phyloP scores from a whole-genome alignment of 2,329 filamentous ascomycete species.

The Exophiala calicioides region DNA sequence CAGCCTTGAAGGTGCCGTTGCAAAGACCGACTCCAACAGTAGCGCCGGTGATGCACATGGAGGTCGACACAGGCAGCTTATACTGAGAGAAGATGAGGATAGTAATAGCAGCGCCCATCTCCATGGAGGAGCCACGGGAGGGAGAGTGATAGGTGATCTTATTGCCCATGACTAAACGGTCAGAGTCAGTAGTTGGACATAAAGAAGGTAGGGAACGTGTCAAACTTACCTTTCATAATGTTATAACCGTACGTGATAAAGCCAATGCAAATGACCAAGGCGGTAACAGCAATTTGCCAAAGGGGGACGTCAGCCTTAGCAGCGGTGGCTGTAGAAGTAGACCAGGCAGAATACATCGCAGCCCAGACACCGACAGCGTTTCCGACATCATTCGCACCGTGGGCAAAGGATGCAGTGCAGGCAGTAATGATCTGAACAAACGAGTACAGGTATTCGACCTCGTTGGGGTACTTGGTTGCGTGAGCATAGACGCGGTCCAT shows the following conservation, averaged over 20 bases:
- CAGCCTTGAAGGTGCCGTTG: slow-evolving; percentile 69
- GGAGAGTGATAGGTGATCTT: slow-evolving; percentile 72
- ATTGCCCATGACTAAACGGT: slow-evolving; percentile 71
- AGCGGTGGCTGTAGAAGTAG: slow-evolving; percentile 60
- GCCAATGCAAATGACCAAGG: slow-evolving; percentile 64
- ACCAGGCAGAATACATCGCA: slow-evolving; percentile 69
- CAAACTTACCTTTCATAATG: slow-evolving; percentile 74
- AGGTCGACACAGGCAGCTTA: slow-evolving; percentile 73
- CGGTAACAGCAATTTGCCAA: slow-evolving; percentile 75
- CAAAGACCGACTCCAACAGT: slow-evolving; percentile 77
- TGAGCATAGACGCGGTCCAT: slow-evolving; percentile 68
- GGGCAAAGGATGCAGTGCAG: slow-evolving; percentile 54
- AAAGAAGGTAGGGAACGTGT: neutral
- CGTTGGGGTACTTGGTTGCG: slow-evolving; percentile 67
- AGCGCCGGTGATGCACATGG: slow-evolving; percentile 78
- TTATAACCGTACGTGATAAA: slow-evolving; percentile 77
- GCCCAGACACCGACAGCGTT: slow-evolving; percentile 72
- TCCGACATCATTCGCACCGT: slow-evolving; percentile 76
- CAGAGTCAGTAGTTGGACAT: slow-evolving; percentile 31
- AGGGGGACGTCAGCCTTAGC: slow-evolving; percentile 67
- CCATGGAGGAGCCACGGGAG: slow-evolving; percentile 67
- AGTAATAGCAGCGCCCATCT: slow-evolving; percentile 76
- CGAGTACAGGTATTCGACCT: slow-evolving; percentile 64
- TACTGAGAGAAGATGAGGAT: slow-evolving; percentile 75
- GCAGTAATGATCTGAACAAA: slow-evolving; percentile 58